phyloP scores from a whole-genome alignment of 176 grass and related monocot genomes.

The Triticum aestivum region IWGSC_CS_RefSeq_v2.1 NC_057806.1:329300113-329300612 shows the following conservation, averaged over 20 bases:
- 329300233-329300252: background rate
- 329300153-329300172: background rate
- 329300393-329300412: background rate
- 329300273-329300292: background rate
- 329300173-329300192: background rate
- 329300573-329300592: background rate
- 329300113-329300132: background rate
- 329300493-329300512: background rate
- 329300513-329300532: background rate
- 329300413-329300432: background rate
- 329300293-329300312: background rate
- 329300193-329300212: background rate
- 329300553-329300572: background rate
- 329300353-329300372: background rate
- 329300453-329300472: background rate
- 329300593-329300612: background rate
- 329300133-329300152: background rate
- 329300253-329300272: conserved; percentile 20
- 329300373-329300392: background rate
- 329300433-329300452: background rate
- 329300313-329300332: background rate
- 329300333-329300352: background rate
- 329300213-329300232: conserved; percentile 6
- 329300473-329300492: background rate
- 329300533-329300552: background rate